Base-by-base conservation (phyloP, 306 rosid genomes). In the Acacia acuminata region DNA sequence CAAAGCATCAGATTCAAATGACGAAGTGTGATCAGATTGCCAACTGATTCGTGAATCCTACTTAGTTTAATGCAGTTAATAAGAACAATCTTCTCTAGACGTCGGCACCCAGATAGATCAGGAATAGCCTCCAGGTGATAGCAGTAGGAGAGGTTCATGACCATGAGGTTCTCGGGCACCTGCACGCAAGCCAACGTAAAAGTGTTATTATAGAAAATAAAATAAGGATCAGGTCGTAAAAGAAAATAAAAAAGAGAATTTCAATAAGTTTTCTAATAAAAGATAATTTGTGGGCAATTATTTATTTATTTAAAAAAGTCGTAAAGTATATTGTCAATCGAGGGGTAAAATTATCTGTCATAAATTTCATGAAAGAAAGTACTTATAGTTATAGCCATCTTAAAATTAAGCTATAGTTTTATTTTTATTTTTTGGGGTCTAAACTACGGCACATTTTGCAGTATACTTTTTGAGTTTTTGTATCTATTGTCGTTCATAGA, bases 101-200 rank as follows among this genome's bases (percentile, higher is more conserved):
- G 63, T 64, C 8, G 80, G 82, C 88, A 85, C 22, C 84, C 70
- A 56, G 94, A 88, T 61, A 92, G 79, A 78, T 92, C 90, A 69
- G 94, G 97, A 78, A 88, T 70, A 47, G 79, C 69, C 30, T 79
- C 72, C 24, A 89, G 90, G 34, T 50, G 27, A 60, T 1, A 1
- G 80, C 93, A 90, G n/a, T 48, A 0, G 13, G 81, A 70, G 42
- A 92, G 92, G 84, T 87, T 88, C 85, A 90, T 55, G 22, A 88
- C 83, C 89, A 66, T 79, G 81, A 90, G 79, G 30, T 85, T 89
- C 82, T 81, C 73, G 47, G 87, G 87, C 80, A 84, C 88, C 94
- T 92, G 86, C 43, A 68, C 90, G 86, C 43, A 68, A 63, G 69
- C 38, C 69, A 27, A 27, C 8, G 20, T 63, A n/a, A 6, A 63